Evolutionary conservation across 2,329 filamentous ascomycete genomes (phyloP), one percentile per base, ranked within the genome.

Genomic region (Lecanicillium sp.): DNA sequence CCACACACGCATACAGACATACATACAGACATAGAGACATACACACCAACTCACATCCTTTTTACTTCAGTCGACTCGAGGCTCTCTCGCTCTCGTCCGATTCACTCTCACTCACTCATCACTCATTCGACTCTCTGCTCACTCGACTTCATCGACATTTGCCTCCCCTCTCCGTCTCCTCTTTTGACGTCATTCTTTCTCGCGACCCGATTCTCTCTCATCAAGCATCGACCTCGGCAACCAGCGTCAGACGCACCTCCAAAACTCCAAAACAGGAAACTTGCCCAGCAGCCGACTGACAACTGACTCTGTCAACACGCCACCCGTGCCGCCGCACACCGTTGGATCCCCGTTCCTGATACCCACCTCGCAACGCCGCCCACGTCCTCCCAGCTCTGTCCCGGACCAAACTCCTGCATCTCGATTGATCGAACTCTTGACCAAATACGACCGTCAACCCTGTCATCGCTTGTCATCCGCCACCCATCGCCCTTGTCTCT

Each of bases 151-250:
- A 5, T 23, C 40, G 5, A 15, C 23, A 21, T n/a, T n/a, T n/a
- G 35, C 35, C 10, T 24, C 35, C 5, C 21, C 19, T 30, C 26
- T 20, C 26, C 10, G 3, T 11, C 14, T n/a, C 36, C 4, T 5
- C 14, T 14, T 23, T 47, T 26, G 27, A 40, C 44, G 44, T 47
- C 44, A 47, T 33, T n/a, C n/a, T n/a, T n/a, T n/a, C n/a, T n/a
- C n/a, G n/a, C n/a, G n/a, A n/a, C n/a, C n/a, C n/a, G n/a, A n/a
- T 46, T 23, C 15, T 33, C 44, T 33, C 15, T 32, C 11, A 40
- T 12, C 14, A 11, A 17, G 9, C 24, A 2, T 14, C 10, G 15
- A 24, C 33, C 33, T 38, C 24, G n/a, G n/a, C 21, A 20, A 36
- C 10, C 41, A 30, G 23, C 24, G 10, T 10, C 20, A 17, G 5